Conservation (phyloP, 2,329 filamentous ascomycete genomes). For the Coniella vitis region DNA sequence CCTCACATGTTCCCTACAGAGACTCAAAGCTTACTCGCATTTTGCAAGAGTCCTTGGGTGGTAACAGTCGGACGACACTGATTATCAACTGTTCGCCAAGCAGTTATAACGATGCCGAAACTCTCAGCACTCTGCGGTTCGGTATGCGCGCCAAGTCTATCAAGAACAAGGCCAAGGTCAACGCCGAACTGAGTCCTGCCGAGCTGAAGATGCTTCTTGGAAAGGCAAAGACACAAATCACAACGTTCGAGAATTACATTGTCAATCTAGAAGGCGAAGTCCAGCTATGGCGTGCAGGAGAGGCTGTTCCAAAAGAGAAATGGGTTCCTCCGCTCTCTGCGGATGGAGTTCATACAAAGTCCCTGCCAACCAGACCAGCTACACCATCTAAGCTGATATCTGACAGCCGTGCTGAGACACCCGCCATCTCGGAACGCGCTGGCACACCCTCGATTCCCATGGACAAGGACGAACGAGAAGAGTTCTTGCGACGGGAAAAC, state of each 20-base stretch:
- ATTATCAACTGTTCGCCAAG: constrained; percentile 99
- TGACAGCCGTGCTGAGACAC: constrained; percentile 58
- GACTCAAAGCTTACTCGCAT: constrained; percentile 98
- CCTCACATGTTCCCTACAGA: constrained; percentile 89
- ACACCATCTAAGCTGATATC: constrained; percentile 44
- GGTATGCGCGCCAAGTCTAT: constrained; percentile 96
- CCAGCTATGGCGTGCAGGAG: constrained; percentile 78
- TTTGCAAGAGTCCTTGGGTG: constrained; percentile 91
- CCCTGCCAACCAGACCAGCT: constrained; percentile 42
- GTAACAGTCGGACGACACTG: constrained; percentile 95
- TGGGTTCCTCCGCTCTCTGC: constrained; percentile 66
- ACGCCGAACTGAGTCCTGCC: constrained; percentile 89
- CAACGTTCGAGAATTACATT: constrained; percentile 83
- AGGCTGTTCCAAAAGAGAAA: constrained; percentile 78
- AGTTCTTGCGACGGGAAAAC: constrained; percentile 91
- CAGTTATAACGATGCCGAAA: constrained; percentile 96
- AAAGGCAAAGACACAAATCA: constrained; percentile 85
- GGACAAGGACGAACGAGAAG: constrained; percentile 94
- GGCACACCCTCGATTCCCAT: constrained; percentile 81
- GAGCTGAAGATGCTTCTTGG: constrained; percentile 91
- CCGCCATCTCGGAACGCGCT: constrained; percentile 67
- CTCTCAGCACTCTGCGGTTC: constrained; percentile 83
- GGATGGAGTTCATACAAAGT: constrained; percentile 41
- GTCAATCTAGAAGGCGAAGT: constrained; percentile 78
- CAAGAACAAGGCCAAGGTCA: constrained; percentile 99